Conservation (phyloP, 2,329 filamentous ascomycete species). For the Aspergillus glaucus region DNA sequence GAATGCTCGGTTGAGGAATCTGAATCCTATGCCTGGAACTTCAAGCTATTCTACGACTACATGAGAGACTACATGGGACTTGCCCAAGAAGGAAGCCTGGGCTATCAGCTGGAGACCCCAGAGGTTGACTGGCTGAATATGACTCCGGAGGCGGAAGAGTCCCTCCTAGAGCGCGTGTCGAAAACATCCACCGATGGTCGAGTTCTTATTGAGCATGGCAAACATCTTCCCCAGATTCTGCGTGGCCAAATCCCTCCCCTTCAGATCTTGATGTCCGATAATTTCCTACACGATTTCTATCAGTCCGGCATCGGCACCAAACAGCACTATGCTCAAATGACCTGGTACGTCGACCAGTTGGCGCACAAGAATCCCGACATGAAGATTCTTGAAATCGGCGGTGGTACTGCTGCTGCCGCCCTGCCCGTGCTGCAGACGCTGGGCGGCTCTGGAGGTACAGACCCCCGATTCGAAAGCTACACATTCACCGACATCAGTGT, state of each 20-base stretch:
- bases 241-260: neutral
- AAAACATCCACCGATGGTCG: no score
- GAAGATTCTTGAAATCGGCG: neutral
- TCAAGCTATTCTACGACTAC: no score
- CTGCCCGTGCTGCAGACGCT: neutral
- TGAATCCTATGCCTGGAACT: no score
- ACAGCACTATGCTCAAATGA: neutral
- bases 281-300: neutral
- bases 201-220: neutral
- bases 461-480: constrained; percentile 7
- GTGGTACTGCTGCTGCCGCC: neutral
- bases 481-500: constrained; percentile 28
- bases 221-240: neutral
- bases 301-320: neutral
- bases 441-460: neutral
- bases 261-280: neutral
- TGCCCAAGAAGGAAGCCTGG: no score
- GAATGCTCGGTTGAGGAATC: no score
- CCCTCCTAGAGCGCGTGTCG: no score
- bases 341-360: neutral
- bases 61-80: no score
- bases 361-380: neutral
- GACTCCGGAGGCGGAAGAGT: no score
- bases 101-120: no score
- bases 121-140: no score